A percentile compares a stretch with the other conserved stretches of the same genome.
Evolutionary conservation across 345 rosid species (phyloP).

Genomic region (Sapria himalayana): DNA sequence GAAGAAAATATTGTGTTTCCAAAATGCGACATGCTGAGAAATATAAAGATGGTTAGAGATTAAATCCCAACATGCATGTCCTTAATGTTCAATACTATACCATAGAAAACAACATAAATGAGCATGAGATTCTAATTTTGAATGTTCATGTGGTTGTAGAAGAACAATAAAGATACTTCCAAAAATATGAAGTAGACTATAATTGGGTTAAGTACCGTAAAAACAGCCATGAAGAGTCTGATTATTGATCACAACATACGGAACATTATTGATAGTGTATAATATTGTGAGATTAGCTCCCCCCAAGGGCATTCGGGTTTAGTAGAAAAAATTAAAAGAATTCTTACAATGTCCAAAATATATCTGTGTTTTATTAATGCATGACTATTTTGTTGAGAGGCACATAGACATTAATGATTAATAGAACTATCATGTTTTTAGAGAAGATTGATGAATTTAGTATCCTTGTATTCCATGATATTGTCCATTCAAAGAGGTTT

Average conservation of each 20-base stretch:
- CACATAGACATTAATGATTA: background rate
- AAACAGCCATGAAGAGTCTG: background rate
- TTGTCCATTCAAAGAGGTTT: no score
- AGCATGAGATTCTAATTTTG: background rate
- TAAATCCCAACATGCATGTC: background rate
- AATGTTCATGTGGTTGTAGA: background rate
- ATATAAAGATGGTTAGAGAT: background rate
- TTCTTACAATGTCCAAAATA: no score
- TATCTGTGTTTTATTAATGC: background rate
- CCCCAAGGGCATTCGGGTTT: background rate
- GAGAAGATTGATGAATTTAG: no score
- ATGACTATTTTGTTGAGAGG: slow-evolving; percentile 1
- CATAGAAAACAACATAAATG: background rate
- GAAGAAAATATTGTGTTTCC: background rate
- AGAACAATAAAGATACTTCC: background rate
- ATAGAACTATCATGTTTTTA: no score
- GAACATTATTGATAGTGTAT: slow-evolving; percentile 1
- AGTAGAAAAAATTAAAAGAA: background rate
- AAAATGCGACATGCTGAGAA: background rate
- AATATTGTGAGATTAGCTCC: background rate
- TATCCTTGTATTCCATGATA: no score
- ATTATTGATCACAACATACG: background rate
- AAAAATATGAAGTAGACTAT: background rate
- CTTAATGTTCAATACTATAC: background rate
- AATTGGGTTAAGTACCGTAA: background rate